Conservation (phyloP, 2,329 filamentous ascomycete genomes). For the Cadophora luteo-olivacea region DNA sequence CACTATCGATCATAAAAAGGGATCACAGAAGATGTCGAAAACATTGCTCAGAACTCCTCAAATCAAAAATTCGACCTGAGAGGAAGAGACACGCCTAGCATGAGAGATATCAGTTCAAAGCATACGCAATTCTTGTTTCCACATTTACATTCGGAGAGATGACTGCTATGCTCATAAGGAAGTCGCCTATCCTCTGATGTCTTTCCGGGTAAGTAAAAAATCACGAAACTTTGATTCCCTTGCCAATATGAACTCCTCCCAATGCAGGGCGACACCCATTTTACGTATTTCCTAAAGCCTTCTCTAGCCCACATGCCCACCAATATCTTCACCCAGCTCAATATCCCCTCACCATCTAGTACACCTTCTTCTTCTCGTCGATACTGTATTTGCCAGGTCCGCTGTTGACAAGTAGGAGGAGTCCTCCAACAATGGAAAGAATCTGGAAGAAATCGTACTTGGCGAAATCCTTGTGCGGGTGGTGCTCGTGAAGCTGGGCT, state of each 20-base stretch:
- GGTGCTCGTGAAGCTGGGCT: conserved; percentile 86
- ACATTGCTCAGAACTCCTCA: background rate
- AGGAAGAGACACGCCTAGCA: too few species aligned
- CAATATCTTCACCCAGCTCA: conserved; percentile 18
- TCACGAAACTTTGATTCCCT: conserved; percentile 23
- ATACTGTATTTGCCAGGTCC: conserved; percentile 97
- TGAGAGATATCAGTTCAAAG: background rate
- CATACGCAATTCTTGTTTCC: conserved; percentile 8
- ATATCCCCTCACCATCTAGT: conserved; percentile 58
- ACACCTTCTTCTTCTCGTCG: conserved; percentile 99
- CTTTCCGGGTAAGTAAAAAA: conserved; percentile 19
- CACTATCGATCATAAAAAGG: background rate
- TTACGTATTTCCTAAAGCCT: conserved; percentile 33
- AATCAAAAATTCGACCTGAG: background rate
- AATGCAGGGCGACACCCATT: conserved; percentile 36
- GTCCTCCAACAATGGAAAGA: conserved; percentile 95
- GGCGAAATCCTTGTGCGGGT: conserved; percentile 99
- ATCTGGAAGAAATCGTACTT: conserved; percentile 99
- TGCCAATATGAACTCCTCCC: conserved; percentile 37
- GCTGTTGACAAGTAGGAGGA: conserved; percentile 97
- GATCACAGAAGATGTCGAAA: background rate
- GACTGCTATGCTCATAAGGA: conserved; percentile 28
- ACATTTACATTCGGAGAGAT: conserved; percentile 29
- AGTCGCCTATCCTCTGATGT: conserved; percentile 11
- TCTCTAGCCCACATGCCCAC: conserved; percentile 13